Base-by-base conservation (phyloP, 805 yeast species). In the Myxozyma sirexii region DNA sequence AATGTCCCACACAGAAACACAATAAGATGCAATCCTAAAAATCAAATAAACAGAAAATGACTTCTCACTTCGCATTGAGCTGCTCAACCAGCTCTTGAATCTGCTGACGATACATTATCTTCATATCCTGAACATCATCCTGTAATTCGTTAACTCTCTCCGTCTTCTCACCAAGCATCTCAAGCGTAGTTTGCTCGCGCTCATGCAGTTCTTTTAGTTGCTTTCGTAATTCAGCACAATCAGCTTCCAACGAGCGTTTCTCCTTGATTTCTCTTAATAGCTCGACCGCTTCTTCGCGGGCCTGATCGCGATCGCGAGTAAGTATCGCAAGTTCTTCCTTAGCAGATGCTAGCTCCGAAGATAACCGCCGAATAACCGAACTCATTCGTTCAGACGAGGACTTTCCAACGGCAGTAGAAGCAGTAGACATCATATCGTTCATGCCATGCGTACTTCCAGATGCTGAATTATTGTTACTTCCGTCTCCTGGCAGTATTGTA, bases 121-220 rank as follows among this genome's bases (percentile, higher is more conserved):
- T 94, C 73, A 93, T 78, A 73, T 94, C 99, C 3, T 78, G 80
- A 17, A 94, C 93, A 70, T 94, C 99, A 6, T 96, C 96, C 65
- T 80, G 81, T 47, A 94, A 78, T 72, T 94, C 99, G 57, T 85
- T 88, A 4, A 89, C 93, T 63, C 78, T 80, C 71, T 96, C 99
- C 4, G 90, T 80, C 71, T 91, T 91, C 70, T 92, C 97, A 4
- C 97, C 97, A 15, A 93, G 77, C 58, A 88, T 70, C 66, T 84
- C 88, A 47, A 91, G 74, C 50, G 88, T 81, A 4, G 86, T 82
- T 56, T 80, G 79, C 61, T 83, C 83, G 4, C 82, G 69, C 21
- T 72, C 68, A 17, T 76, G 78, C 27, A 81, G 69, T 4, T 67
- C 68, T 1, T 66, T 71, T 43, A 75, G 68, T 56, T 77, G 77